Conservation (phyloP, 31 red algal species). For the Endocladia muricata region DNA sequence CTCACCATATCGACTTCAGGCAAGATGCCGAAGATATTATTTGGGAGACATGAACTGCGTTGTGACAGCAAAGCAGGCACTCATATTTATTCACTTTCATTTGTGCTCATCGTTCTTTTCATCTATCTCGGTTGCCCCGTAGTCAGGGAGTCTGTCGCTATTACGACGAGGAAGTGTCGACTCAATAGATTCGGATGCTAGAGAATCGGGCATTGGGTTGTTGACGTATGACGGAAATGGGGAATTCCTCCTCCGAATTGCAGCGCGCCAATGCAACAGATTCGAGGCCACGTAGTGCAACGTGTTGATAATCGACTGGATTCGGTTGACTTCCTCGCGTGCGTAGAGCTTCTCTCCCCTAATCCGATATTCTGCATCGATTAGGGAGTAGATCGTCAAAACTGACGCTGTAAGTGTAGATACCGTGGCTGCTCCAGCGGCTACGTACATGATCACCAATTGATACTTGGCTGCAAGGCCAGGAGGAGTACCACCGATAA, state of each 20-base stretch:
- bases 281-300: background rate
- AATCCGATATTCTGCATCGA: conserved; percentile 52
- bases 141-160: background rate
- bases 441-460: conserved; percentile 71
- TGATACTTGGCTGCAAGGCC: conserved; percentile 70
- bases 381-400: conserved; percentile 21
- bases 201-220: background rate
- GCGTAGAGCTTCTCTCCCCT: conserved; percentile 28
- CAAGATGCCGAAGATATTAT: too few relatives aligned
- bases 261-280: conserved; percentile 26
- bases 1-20: too few relatives aligned
- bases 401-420: conserved; percentile 36
- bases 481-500: conserved; percentile 66
- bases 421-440: conserved; percentile 29
- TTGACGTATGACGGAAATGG: conserved; percentile 42
- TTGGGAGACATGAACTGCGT: too few relatives aligned
- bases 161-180: too few relatives aligned
- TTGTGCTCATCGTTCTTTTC: background rate
- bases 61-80: too few relatives aligned
- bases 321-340: conserved; percentile 31
- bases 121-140: conserved; percentile 1
- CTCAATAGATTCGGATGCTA: too few relatives aligned
- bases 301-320: conserved; percentile 14
- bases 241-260: conserved; percentile 2
- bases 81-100: background rate